Base-by-base conservation (phyloP, 2,329 filamentous ascomycete species). In the Huntiella savannae region DNA sequence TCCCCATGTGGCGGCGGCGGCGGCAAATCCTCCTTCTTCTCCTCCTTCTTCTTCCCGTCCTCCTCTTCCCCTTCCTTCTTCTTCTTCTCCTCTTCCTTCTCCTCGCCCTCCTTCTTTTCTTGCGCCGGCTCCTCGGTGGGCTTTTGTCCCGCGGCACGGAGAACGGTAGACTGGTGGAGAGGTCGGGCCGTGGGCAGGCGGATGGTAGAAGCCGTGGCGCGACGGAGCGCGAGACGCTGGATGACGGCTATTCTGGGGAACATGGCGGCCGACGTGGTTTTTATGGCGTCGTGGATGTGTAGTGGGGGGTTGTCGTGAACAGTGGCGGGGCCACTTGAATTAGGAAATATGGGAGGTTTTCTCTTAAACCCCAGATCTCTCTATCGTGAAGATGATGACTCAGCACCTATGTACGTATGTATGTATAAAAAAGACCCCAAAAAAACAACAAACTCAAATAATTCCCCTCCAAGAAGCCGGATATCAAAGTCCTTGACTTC, bases 1-100 rank as follows among this genome's bases (percentile, higher is more conserved):
- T 94, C 86, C 51, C 91, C 91, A 58, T 98, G 91, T 15, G 87
- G 88, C n/a, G 91, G 88, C 11, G 87, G 88, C 16, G 88, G 84
- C 10, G 87, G 79, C 22, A 75, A 62, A 51, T 85, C 75, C 55
- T 83, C 75, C 52, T 75, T 66, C 55, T 75, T 66, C 48, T 70
- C 64, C 43, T 71, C 64, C 39, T 71, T 65, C 40, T 70, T 61
- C 39, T 63, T 59, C 10, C 55, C 57, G 36, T 68, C 62, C 5
- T 63, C 56, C 43, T 65, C 40, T 55, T 48, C 59, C 55, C 43
- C 55, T 55, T 43, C 49, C 5, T 53, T 44, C 40, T 35, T 45
- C 42, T 32, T 35, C 57, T 4, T 19, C 13, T 22, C 33, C n/a
- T 49, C 34, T 44, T 57, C 46, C 52, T 65, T 63, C 48, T 61